A percentile compares a stretch with the other conserved stretches of the same genome.
Conservation (phyloP, 2,329 filamentous ascomycete genomes). For the Botrytis deweyae region DNA sequence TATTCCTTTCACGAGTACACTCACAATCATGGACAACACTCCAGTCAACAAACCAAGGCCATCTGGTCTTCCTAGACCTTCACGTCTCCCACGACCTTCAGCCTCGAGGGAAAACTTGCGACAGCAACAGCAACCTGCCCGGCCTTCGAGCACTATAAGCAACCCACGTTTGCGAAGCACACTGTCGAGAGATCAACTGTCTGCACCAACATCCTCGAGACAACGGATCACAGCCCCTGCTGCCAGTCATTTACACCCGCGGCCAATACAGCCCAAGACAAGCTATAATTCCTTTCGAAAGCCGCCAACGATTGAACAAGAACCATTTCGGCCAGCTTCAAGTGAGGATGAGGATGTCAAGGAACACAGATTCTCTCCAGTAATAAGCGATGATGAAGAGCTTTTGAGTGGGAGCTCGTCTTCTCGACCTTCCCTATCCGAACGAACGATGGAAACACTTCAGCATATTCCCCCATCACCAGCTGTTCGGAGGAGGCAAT, state of each 20-base stretch:
- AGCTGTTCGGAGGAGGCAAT: slow-evolving; percentile 61
- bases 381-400: slow-evolving; percentile 16
- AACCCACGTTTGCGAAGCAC: slow-evolving; percentile 36
- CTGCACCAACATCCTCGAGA: slow-evolving; percentile 23
- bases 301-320: slow-evolving; percentile 1
- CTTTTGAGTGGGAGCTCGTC: slow-evolving; percentile 2
- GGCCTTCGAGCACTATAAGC: slow-evolving; percentile 20
- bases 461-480: slow-evolving; percentile 77
- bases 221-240: slow-evolving; percentile 5
- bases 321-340: slow-evolving; percentile 3
- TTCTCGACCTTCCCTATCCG: slow-evolving; percentile 62
- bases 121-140: slow-evolving; percentile 37
- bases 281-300: slow-evolving; percentile 31
- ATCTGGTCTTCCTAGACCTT: slow-evolving; percentile 49
- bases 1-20: slow-evolving; percentile 1
- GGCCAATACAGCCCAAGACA: slow-evolving; percentile 25
- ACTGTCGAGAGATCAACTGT: slow-evolving; percentile 31
- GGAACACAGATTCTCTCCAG: slow-evolving; percentile 12
- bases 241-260: slow-evolving; percentile 14
- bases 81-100: slow-evolving; percentile 51
- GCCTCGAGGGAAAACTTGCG: slow-evolving; percentile 49
- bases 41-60: slow-evolving; percentile 28
- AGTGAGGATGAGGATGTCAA: slow-evolving; percentile 25
- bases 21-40: slow-evolving; percentile 35
- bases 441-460: slow-evolving; percentile 83